Evolutionary conservation across 2,329 filamentous ascomycete species (phyloP).

Genomic region (Tolypocladium album): DNA sequence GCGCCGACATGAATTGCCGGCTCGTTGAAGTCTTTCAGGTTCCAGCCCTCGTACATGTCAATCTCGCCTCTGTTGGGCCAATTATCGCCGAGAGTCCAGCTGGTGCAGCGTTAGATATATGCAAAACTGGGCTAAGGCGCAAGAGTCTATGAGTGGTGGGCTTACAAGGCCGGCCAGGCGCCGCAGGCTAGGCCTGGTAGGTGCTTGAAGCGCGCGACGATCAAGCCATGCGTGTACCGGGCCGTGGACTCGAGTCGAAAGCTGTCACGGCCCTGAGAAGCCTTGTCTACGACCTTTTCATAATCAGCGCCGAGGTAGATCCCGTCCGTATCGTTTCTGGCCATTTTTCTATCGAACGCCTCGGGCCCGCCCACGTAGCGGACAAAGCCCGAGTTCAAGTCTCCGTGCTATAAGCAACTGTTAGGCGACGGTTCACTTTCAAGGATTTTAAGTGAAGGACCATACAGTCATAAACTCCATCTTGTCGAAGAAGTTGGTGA

Average conservation of each 20-base stretch:
- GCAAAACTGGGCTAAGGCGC: too few relatives aligned
- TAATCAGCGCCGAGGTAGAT: conserved; percentile 29
- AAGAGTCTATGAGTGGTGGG: neutral
- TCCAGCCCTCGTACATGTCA: conserved; percentile 59
- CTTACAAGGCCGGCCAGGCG: conserved; percentile 59
- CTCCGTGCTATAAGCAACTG: conserved; percentile 19
- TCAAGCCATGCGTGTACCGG: conserved; percentile 53
- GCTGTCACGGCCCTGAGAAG: conserved; percentile 34
- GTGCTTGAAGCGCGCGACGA: conserved; percentile 59
- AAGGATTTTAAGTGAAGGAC: neutral
- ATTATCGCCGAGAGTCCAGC: conserved; percentile 37
- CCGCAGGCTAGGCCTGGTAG: conserved; percentile 57
- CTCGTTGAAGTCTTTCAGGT: conserved; percentile 37
- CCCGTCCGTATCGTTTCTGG: conserved; percentile 16
- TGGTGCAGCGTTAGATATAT: conserved; percentile 3
- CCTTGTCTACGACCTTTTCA: conserved; percentile 8
- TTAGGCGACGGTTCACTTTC: conserved; percentile 1
- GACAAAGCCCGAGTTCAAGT: conserved; percentile 58
- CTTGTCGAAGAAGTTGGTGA: conserved; percentile 35
- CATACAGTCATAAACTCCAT: conserved; percentile 30
- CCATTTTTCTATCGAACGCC: conserved; percentile 21
- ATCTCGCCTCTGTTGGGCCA: conserved; percentile 57
- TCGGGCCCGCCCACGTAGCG: conserved; percentile 28
- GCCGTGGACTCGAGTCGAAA: conserved; percentile 55
- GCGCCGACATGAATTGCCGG: neutral